These are phyloP conservation scores for Ogataea trehaloabstinens DNA, from an alignment of 805 yeast species.

Conservation along the genomic window DNA sequence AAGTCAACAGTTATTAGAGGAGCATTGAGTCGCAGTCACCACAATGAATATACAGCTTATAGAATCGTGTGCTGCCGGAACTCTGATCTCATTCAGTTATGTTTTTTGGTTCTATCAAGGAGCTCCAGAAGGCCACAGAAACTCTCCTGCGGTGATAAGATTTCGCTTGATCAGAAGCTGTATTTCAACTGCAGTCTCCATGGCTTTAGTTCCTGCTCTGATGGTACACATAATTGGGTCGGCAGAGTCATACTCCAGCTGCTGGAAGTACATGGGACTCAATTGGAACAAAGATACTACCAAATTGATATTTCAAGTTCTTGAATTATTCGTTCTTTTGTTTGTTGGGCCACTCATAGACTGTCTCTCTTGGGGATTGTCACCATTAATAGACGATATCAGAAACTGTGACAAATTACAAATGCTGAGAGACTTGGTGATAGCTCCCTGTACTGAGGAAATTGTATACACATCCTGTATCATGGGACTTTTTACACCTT, in stretches of 20 bases:
- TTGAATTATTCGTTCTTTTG: slow-evolving; percentile 37
- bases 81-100: not conserved
- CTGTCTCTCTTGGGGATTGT: slow-evolving; percentile 25
- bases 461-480: slow-evolving; percentile 58
- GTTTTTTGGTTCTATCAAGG: slow-evolving; percentile 41
- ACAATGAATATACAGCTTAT: not conserved
- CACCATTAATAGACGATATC: slow-evolving; percentile 3
- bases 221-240: slow-evolving; percentile 20
- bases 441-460: slow-evolving; percentile 83
- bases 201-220: slow-evolving; percentile 32
- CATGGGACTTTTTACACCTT: slow-evolving; percentile 31
- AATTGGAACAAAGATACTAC: slow-evolving; percentile 9
- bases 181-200: slow-evolving; percentile 30
- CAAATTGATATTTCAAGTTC: slow-evolving; percentile 17
- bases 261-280: slow-evolving; percentile 18
- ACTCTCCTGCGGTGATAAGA: slow-evolving; percentile 42
- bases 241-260: slow-evolving; percentile 8
- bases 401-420: slow-evolving; percentile 19
- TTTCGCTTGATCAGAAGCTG: slow-evolving; percentile 40
- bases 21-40: too few species aligned
- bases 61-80: not conserved
- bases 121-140: slow-evolving; percentile 30
- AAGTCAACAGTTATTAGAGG: too few species aligned
- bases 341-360: slow-evolving; percentile 50
- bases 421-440: slow-evolving; percentile 54